Percentiles rank a stretch among this genome's conserved stretches.
Conservation (phyloP, 2,329 filamentous ascomycete species). For the Fusarium haematococcum region DNA sequence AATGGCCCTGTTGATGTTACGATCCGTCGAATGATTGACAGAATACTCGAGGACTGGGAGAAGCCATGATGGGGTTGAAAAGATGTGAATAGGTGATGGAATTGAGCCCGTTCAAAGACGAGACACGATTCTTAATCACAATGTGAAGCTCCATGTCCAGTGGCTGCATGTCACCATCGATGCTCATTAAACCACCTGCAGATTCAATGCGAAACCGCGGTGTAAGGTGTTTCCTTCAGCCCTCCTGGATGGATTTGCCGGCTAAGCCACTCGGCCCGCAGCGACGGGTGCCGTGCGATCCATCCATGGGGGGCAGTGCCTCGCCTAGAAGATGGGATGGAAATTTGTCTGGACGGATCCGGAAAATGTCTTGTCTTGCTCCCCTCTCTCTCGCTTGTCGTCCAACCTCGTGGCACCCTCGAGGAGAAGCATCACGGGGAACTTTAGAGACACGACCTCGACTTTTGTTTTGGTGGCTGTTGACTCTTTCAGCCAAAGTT, state of each 20-base stretch:
- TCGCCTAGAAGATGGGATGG: not conserved
- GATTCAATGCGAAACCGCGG: not conserved
- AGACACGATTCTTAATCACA: not conserved
- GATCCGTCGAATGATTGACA: not conserved
- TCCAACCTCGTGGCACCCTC: not conserved
- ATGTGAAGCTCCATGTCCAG: not conserved
- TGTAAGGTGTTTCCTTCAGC: not conserved
- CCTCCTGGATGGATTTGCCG: not conserved
- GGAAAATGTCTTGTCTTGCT: not conserved
- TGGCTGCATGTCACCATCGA: not conserved
- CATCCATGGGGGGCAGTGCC: not conserved
- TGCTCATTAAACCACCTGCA: not conserved
- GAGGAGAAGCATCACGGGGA: not conserved
- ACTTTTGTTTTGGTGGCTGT: not conserved
- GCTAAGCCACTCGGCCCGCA: not conserved
- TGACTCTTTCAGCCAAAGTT: not conserved
- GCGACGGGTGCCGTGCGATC: not conserved
- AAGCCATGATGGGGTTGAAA: not conserved
- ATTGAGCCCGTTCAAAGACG: not conserved
- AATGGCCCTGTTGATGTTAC: conserved; percentile 2
- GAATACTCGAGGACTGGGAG: not conserved
- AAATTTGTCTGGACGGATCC: not conserved
- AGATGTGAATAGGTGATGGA: not conserved
- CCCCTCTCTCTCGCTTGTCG: not conserved
- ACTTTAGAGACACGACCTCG: not conserved